Conservation (phyloP, 108 stramenopile genomes). For the Skeletonema costatum region DNA sequence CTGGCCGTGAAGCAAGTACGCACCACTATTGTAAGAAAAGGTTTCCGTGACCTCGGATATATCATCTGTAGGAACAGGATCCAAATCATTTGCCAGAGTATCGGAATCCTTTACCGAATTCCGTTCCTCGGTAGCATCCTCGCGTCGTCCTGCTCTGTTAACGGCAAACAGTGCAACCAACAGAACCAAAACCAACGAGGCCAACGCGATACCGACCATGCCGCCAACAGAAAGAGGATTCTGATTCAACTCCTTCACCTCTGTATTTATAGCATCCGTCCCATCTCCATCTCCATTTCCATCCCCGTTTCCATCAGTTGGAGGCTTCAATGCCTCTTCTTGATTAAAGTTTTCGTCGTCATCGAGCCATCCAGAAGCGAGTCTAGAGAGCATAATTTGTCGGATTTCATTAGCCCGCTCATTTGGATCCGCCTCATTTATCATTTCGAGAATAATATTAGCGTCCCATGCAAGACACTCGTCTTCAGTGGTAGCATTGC, state of each 20-base stretch:
- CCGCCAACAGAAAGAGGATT: slow-evolving; percentile 22
- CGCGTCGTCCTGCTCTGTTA: not conserved
- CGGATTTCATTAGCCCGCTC: slow-evolving; percentile 4
- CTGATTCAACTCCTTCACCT: not conserved
- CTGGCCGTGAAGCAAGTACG: slow-evolving; percentile 23
- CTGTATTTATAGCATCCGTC: not conserved
- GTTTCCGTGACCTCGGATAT: slow-evolving; percentile 22
- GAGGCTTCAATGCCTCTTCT: slow-evolving; percentile 27
- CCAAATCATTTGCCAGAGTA: slow-evolving; percentile 16
- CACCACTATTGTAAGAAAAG: slow-evolving; percentile 23
- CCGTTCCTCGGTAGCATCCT: slow-evolving; percentile 33
- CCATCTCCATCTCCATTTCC: not conserved
- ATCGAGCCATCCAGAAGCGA: slow-evolving; percentile 24
- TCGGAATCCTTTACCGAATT: slow-evolving; percentile 8
- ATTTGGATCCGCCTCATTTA: slow-evolving; percentile 19
- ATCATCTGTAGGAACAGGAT: slow-evolving; percentile 22
- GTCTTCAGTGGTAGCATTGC: not conserved
- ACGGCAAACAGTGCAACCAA: slow-evolving; percentile 15
- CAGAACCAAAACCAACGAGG: slow-evolving; percentile 26
- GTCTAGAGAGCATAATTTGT: slow-evolving; percentile 12
- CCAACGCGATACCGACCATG: slow-evolving; percentile 55
- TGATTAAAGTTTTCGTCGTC: slow-evolving; percentile 22
- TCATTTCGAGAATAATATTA: slow-evolving; percentile 19
- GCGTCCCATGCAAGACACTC: slow-evolving; percentile 29
- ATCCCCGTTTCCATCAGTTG: not conserved